Conservation (phyloP, 352 stramenopile genomes). For the Pythium myriotylum region DNA sequence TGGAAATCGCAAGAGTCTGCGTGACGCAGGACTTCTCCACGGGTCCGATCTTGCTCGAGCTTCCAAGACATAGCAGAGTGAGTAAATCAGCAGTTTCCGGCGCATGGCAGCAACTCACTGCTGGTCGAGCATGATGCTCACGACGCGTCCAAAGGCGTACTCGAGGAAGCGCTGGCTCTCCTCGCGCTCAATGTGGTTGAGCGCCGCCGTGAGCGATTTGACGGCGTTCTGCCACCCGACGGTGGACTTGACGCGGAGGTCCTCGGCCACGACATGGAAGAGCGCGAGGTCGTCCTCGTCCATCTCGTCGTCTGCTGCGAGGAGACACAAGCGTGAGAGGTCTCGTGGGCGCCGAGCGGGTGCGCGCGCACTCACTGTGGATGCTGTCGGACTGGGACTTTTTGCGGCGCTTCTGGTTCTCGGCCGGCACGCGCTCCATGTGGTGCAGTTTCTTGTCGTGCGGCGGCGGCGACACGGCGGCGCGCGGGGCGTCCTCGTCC, state of each 20-base stretch:
- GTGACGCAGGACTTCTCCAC: constrained; percentile 89
- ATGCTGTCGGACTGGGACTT: constrained; percentile 32
- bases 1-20: constrained; percentile 67
- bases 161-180: constrained; percentile 83
- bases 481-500: constrained; percentile 17
- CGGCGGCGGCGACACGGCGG: constrained; percentile 21
- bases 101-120: constrained; percentile 85
- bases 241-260: constrained; percentile 87
- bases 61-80: constrained; percentile 27
- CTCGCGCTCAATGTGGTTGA: constrained; percentile 62
- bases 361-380: constrained; percentile 15
- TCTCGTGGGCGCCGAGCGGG: background rate
- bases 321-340: background rate
- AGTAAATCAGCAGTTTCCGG: background rate
- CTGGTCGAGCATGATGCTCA: constrained; percentile 91
- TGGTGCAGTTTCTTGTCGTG: constrained; percentile 37
- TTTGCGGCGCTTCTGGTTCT: constrained; percentile 39
- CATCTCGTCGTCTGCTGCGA: constrained; percentile 50
- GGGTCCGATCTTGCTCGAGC: constrained; percentile 84
- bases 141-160: constrained; percentile 75
- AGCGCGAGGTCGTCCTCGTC: constrained; percentile 85
- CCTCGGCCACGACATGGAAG: constrained; percentile 83
- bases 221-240: constrained; percentile 90
- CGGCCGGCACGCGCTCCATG: constrained; percentile 33
- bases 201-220: constrained; percentile 79